Percentiles rank a stretch among this genome's conserved stretches.
phyloP scores from a whole-genome alignment of 768 basidiomycete genomes.

The Auriculariales sp. region DNA sequence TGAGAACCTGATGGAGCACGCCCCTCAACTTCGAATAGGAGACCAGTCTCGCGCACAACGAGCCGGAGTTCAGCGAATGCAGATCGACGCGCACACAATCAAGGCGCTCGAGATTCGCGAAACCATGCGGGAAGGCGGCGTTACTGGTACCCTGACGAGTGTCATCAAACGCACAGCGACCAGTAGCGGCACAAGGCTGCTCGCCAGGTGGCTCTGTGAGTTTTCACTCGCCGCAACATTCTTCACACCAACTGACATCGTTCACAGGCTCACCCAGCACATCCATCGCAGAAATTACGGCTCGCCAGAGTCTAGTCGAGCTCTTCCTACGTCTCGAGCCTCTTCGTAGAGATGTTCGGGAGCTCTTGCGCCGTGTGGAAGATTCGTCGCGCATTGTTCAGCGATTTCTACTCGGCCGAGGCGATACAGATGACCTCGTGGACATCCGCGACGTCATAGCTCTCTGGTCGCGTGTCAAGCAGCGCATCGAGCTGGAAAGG shows the following conservation, averaged over 20 bases:
- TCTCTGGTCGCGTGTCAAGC: conserved; percentile 39
- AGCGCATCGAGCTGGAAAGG: conserved; percentile 39
- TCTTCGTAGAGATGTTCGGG: conserved; percentile 48
- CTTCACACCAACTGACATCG: conserved; percentile 4
- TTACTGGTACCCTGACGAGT: conserved; percentile 58
- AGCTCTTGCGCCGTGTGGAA: conserved; percentile 39
- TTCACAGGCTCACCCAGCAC: conserved; percentile 70
- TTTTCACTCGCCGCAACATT: conserved; percentile 4
- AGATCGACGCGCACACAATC: conserved; percentile 80
- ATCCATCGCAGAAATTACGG: conserved; percentile 52
- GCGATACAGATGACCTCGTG: conserved; percentile 48
- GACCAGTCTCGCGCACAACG: conserved; percentile 58
- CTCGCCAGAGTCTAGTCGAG: conserved; percentile 63
- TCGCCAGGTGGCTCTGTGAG: conserved; percentile 68
- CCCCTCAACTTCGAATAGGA: conserved; percentile 40
- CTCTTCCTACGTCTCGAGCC: conserved; percentile 48
- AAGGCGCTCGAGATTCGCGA: conserved; percentile 79
- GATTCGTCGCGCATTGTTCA: conserved; percentile 69
- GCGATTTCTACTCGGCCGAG: conserved; percentile 54
- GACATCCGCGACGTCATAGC: conserved; percentile 48
- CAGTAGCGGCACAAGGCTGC: conserved; percentile 57
- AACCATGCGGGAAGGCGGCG: conserved; percentile 54
- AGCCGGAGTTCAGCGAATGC: conserved; percentile 46
- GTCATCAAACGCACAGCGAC: conserved; percentile 67
- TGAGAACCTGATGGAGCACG: conserved; percentile 58